These are phyloP conservation scores for Starmerella potacharoeniae DNA, from an alignment of 805 yeast genomes.

Conservation along the genomic window DNA sequence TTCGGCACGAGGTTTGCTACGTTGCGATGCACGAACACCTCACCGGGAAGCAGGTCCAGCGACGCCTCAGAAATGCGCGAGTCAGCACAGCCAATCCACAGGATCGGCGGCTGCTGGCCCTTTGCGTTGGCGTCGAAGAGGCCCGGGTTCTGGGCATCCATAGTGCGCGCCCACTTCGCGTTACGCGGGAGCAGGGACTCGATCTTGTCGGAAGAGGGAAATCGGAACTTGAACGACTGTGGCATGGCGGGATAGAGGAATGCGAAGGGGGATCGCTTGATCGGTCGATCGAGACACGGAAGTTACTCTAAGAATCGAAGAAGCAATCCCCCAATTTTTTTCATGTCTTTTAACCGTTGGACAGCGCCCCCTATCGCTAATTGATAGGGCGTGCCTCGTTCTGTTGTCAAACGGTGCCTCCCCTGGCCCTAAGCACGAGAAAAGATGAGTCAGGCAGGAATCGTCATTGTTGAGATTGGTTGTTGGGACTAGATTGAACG, in stretches of 20 bases:
- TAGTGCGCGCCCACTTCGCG: slow-evolving; percentile 35
- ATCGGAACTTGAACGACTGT: slow-evolving; percentile 21
- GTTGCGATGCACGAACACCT: slow-evolving; percentile 76
- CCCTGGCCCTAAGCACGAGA: background rate
- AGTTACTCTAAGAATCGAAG: background rate
- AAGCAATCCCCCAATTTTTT: background rate
- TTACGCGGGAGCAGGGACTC: slow-evolving; percentile 33
- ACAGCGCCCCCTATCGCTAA: background rate
- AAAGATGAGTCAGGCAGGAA: background rate
- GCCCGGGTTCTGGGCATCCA: slow-evolving; percentile 42
- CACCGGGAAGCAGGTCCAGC: slow-evolving; percentile 76
- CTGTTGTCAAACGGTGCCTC: background rate
- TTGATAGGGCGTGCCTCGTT: background rate
- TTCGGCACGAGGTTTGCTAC: slow-evolving; percentile 66
- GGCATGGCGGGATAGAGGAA: background rate
- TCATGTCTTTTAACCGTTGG: background rate
- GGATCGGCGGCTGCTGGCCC: slow-evolving; percentile 86
- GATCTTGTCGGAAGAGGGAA: slow-evolving; percentile 29
- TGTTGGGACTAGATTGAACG: background rate
- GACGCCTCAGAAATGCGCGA: slow-evolving; percentile 77
- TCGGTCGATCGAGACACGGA: background rate
- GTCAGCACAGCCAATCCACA: slow-evolving; percentile 92
- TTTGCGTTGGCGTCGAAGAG: slow-evolving; percentile 53
- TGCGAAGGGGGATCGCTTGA: background rate
- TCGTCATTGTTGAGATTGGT: slow-evolving; percentile 2